Evolutionary conservation across 257 asterid genomes (phyloP).

Genomic region (Cruciata laevipes): DNA sequence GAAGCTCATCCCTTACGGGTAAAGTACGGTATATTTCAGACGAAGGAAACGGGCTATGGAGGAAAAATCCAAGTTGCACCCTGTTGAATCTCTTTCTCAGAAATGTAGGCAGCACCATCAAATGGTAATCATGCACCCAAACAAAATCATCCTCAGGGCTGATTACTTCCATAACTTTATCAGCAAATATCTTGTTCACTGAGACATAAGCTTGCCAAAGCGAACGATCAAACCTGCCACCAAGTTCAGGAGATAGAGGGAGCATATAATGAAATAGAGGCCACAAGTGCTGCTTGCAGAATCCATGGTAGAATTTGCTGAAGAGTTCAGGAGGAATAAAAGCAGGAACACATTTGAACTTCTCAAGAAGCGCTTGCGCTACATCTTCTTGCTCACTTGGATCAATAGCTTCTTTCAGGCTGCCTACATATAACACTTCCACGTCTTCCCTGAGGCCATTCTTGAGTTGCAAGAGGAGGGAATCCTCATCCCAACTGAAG

Average conservation of each 20-base stretch:
- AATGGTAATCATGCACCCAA: slow-evolving; percentile 89
- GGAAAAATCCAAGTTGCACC: slow-evolving; percentile 81
- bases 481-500: slow-evolving; percentile 85
- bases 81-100: slow-evolving; percentile 73
- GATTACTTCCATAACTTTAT: slow-evolving; percentile 88
- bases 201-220: slow-evolving; percentile 89
- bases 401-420: slow-evolving; percentile 66
- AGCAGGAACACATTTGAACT: slow-evolving; percentile 82
- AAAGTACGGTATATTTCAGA: slow-evolving; percentile 83
- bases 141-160: slow-evolving; percentile 80
- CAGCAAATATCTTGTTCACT: slow-evolving; percentile 79
- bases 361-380: slow-evolving; percentile 70
- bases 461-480: slow-evolving; percentile 76
- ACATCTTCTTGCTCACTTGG: slow-evolving; percentile 61
- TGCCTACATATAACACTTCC: slow-evolving; percentile 71
- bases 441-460: slow-evolving; percentile 80
- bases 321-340: slow-evolving; percentile 69
- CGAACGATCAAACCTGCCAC: slow-evolving; percentile 78
- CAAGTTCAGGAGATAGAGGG: slow-evolving; percentile 83
- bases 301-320: slow-evolving; percentile 75
- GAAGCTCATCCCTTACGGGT: slow-evolving; percentile 63
- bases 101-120: slow-evolving; percentile 82
- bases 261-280: slow-evolving; percentile 93
- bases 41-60: slow-evolving; percentile 81
- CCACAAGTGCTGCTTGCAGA: slow-evolving; percentile 84